Evolutionary conservation across 2,329 filamentous ascomycete species (phyloP), one percentile per base, ranked within the genome.

Genomic region (Alternaria conjuncta): DNA sequence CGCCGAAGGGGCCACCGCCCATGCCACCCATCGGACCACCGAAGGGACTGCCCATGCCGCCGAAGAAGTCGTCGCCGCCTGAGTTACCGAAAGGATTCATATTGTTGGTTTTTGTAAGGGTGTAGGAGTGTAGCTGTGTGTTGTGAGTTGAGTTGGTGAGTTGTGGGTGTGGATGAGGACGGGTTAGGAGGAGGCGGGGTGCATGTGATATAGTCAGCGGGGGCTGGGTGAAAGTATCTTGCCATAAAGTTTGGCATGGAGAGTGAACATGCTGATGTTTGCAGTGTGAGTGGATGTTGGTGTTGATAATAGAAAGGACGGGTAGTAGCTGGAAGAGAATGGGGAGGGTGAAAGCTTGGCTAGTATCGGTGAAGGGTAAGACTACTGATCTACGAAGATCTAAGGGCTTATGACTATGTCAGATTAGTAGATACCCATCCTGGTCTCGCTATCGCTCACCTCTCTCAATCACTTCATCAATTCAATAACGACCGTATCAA

Each of bases 71-170:
- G 18, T 36, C 49, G 4, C 49, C 49, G 12, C 28, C 30, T 36
- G 49, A 53, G 49, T 15, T 21, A 2, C 49, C 13, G 30, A 53
- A 53, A 11, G 49, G 49, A 25, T 41, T 41, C 49, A 53, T 53
- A 5, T 12, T 10, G 30, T 36, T 4, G 5, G 4, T 1, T 36
- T 0, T 51, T 32, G 18, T 6, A 32, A 3, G 6, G 6, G 8
- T 1, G 12, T 32, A 11, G 13, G 8, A 9, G 6, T 5, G 18
- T 15, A 13, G 20, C 41, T 18, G 49, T 36, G 15, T 5, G 49
- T 36, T 32, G 28, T 11, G 28, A 6, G 49, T 51, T 53, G 9
- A 36, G 13, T 1, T 25, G 8, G 21, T 36, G 28, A n/a, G 13
- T 30, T 36, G 20, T n/a, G 30, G 10, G 28, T 11, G 28, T 36